phyloP scores from a whole-genome alignment of 176 grass and related monocot species.

The Juncus inflexus region DNA sequence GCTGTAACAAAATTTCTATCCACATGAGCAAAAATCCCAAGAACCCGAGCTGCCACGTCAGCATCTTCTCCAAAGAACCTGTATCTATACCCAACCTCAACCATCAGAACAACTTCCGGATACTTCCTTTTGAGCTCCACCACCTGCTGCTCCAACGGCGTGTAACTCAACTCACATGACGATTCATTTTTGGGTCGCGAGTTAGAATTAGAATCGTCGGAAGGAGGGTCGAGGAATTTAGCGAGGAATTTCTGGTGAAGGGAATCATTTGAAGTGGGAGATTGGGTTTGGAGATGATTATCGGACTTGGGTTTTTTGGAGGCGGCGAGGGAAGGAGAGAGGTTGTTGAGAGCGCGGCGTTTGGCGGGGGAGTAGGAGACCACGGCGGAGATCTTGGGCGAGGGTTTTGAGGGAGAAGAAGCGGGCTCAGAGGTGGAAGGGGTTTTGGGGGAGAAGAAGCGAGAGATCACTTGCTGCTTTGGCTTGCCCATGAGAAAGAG shows the following conservation, averaged over 20 bases:
- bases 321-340: slow-evolving; percentile 41
- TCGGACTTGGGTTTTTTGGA: slow-evolving; percentile 34
- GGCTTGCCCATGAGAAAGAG: slow-evolving; percentile 93
- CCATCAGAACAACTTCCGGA: slow-evolving; percentile 70
- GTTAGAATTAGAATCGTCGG: slow-evolving; percentile 3
- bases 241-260: slow-evolving; percentile 48
- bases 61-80: slow-evolving; percentile 91
- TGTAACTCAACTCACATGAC: slow-evolving; percentile 39
- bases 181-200: neutral
- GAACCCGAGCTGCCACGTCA: slow-evolving; percentile 59
- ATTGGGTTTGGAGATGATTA: neutral
- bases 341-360: slow-evolving; percentile 53
- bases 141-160: slow-evolving; percentile 82
- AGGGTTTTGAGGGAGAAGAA: slow-evolving; percentile 28
- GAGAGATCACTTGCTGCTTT: slow-evolving; percentile 79
- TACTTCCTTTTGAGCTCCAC: slow-evolving; percentile 62
- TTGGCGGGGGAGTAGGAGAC: slow-evolving; percentile 64
- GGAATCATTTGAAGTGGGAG: slow-evolving; percentile 20
- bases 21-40: slow-evolving; percentile 74
- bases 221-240: slow-evolving; percentile 45
- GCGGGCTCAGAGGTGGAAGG: slow-evolving; percentile 16
- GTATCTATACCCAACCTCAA: slow-evolving; percentile 89
- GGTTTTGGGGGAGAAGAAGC: slow-evolving; percentile 73
- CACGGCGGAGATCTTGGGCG: slow-evolving; percentile 37
- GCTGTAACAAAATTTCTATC: slow-evolving; percentile 83